Conservation (phyloP, 2,329 filamentous ascomycete genomes). For the Xylariaceae sp. region DNA sequence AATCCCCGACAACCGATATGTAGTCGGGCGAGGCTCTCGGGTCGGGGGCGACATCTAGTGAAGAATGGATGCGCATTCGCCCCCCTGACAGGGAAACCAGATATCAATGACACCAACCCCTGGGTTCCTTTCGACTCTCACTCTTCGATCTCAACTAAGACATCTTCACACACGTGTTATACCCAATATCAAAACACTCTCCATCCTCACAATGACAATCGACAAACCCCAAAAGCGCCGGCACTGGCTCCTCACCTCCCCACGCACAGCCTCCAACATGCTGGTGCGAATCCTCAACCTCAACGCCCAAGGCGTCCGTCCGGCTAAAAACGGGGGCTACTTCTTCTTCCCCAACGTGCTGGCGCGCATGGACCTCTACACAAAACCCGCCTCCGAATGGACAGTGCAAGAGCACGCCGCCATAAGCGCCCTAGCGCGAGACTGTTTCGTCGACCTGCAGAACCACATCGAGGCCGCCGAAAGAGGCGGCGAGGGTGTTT, state of each 20-base stretch:
- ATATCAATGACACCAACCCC: too few relatives aligned
- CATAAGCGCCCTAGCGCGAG: neutral
- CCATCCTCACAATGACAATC: too few relatives aligned
- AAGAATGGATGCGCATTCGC: too few relatives aligned
- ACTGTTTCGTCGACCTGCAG: conserved; percentile 12
- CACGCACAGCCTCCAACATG: conserved; percentile 21
- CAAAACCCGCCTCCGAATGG: conserved; percentile 5
- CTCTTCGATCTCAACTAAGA: too few relatives aligned
- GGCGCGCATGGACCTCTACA: neutral
- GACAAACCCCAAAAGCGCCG: conserved; percentile 6
- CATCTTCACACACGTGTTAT: too few relatives aligned
- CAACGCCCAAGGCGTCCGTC: conserved; percentile 13
- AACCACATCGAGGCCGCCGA: conserved; percentile 15
- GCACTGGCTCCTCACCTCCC: conserved; percentile 21
- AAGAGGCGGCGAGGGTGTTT: conserved; percentile 8
- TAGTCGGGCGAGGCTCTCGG: too few relatives aligned
- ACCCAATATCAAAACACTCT: too few relatives aligned
- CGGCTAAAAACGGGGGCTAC: conserved; percentile 16
- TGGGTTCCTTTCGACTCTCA: too few relatives aligned
- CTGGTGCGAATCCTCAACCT: conserved; percentile 19
- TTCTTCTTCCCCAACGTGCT: conserved; percentile 15
- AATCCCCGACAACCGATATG: too few relatives aligned
- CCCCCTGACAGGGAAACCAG: too few relatives aligned
- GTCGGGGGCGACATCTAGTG: too few relatives aligned
- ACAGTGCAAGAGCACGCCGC: conserved; percentile 1